Percentiles rank a stretch among this genome's conserved stretches.
Evolutionary conservation across 169 alveolate genomes (phyloP).

Genomic region (Plasmodium inui): DNA sequence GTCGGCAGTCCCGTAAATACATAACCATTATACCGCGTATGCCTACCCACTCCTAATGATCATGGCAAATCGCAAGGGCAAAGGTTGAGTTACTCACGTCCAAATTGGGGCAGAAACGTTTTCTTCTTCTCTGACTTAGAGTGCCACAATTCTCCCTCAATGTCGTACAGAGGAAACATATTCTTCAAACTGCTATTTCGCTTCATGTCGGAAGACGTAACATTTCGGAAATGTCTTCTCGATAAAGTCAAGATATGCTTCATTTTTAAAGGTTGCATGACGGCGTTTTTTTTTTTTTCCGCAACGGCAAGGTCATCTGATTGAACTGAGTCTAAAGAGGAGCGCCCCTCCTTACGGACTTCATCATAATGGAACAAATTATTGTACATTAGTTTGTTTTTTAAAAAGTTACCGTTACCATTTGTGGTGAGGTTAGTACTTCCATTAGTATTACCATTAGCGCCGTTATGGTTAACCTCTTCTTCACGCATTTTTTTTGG

Average conservation of each 20-base stretch:
- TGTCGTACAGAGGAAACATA: slow-evolving; percentile 55
- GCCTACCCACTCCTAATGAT: background rate
- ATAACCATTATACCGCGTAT: background rate
- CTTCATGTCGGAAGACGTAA: slow-evolving; percentile 11
- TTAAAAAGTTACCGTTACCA: slow-evolving; percentile 1
- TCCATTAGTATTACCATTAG: background rate
- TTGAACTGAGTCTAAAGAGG: background rate
- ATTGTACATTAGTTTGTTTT: slow-evolving; percentile 3
- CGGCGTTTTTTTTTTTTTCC: background rate
- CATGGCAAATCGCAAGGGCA: background rate
- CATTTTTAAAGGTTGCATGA: slow-evolving; percentile 24
- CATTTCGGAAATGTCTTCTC: background rate
- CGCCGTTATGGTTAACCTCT: background rate
- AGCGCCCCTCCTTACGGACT: slow-evolving; percentile 4
- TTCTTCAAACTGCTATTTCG: slow-evolving; percentile 14
- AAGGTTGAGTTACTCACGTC: background rate
- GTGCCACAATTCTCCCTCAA: slow-evolving; percentile 59
- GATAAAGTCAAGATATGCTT: background rate
- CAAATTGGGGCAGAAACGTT: slow-evolving; percentile 40
- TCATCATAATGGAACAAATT: slow-evolving; percentile 7
- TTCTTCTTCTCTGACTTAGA: slow-evolving; percentile 16
- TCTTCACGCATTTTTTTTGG: background rate
- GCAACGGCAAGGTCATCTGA: slow-evolving; percentile 10
- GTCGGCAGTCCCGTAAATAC: background rate
- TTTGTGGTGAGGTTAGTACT: background rate